A percentile compares a stretch with the other conserved stretches of the same genome.
phyloP scores from a whole-genome alignment of 2,329 filamentous ascomycete species.

The Monosporascus sp. region DNA sequence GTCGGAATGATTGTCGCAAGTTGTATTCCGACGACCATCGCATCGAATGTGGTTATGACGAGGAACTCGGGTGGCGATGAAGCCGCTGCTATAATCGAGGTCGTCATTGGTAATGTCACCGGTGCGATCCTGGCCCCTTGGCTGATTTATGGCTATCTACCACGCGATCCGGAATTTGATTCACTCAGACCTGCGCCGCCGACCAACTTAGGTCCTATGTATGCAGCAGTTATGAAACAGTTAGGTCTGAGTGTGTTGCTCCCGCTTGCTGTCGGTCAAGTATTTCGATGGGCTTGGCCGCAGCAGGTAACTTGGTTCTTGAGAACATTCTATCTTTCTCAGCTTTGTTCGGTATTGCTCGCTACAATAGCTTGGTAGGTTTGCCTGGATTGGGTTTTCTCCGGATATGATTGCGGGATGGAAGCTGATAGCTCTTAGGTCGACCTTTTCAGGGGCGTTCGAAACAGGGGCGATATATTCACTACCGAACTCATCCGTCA shows the following conservation, averaged over 20 bases:
- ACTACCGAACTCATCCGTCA: slow-evolving; percentile 53
- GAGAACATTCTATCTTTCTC: slow-evolving; percentile 47
- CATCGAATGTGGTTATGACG: slow-evolving; percentile 71
- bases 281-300: slow-evolving; percentile 45
- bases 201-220: slow-evolving; percentile 54
- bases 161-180: slow-evolving; percentile 46
- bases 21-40: slow-evolving; percentile 68
- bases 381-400: no score
- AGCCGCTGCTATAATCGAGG: slow-evolving; percentile 60
- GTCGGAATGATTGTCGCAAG: slow-evolving; percentile 62
- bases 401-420: no score
- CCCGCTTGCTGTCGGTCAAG: slow-evolving; percentile 58
- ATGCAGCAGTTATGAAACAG: slow-evolving; percentile 61
- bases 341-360: slow-evolving; percentile 43
- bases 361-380: slow-evolving; percentile 45
- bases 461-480: slow-evolving; percentile 55
- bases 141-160: slow-evolving; percentile 57
- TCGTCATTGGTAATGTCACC: slow-evolving; percentile 63
- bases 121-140: slow-evolving; percentile 64
- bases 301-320: slow-evolving; percentile 49
- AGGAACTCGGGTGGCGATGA: slow-evolving; percentile 63
- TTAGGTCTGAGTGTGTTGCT: slow-evolving; percentile 62
- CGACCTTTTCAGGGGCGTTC: slow-evolving; percentile 63
- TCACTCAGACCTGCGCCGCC: slow-evolving; percentile 49
- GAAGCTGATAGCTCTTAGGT: slow-evolving; percentile 47